Evolutionary conservation across 2,329 filamentous ascomycete genomes (phyloP).

Genomic region (Lachnellula willkommii): DNA sequence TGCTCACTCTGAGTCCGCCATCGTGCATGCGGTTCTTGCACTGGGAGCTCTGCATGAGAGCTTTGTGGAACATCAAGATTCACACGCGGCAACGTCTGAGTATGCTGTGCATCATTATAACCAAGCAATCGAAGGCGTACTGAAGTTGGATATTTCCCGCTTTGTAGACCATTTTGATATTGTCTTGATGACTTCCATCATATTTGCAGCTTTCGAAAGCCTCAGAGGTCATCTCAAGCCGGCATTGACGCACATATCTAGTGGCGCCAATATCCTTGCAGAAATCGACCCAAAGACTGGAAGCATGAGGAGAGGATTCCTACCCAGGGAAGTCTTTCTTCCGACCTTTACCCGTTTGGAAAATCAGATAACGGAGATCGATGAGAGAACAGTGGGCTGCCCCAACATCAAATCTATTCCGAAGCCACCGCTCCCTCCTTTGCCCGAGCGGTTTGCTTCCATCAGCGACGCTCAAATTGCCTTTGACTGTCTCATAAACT

Average conservation of each 20-base stretch:
- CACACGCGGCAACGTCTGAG: background rate
- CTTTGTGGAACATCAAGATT: slow-evolving; percentile 1
- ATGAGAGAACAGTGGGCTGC: background rate
- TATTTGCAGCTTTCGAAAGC: background rate
- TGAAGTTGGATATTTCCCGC: background rate
- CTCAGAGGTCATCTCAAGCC: background rate
- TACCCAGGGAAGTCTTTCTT: background rate
- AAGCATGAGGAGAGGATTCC: background rate
- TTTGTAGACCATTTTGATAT: background rate
- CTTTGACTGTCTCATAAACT: background rate
- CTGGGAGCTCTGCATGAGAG: slow-evolving; percentile 18
- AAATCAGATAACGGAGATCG: background rate
- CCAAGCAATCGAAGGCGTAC: background rate
- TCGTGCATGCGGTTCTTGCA: slow-evolving; percentile 18
- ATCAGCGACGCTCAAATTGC: background rate
- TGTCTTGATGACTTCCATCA: background rate
- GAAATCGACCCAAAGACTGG: background rate
- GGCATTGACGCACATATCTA: background rate
- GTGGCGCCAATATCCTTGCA: background rate
- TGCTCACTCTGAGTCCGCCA: slow-evolving; percentile 41
- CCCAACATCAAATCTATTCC: background rate
- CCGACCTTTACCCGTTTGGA: background rate
- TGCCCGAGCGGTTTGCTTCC: background rate
- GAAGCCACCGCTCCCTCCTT: background rate
- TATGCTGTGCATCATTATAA: background rate